These are phyloP conservation scores for Aquanectria penicillioides DNA, from an alignment of 2,329 filamentous ascomycete species.

Conservation along the genomic window DNA sequence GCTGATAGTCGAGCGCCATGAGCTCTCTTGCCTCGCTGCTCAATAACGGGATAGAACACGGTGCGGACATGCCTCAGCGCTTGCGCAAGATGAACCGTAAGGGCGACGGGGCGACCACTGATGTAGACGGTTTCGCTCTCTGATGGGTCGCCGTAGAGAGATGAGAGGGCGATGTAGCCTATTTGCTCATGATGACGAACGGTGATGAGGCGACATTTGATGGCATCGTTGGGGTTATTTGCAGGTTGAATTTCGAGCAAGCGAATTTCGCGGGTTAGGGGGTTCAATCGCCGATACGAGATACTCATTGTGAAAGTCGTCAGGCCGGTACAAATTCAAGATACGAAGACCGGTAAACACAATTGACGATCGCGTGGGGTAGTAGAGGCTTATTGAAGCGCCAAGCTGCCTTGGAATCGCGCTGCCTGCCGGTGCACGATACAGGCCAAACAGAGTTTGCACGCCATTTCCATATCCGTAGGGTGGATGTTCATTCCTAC, in stretches of 20 bases:
- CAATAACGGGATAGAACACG: conserved; percentile 44
- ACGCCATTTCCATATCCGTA: too few relatives aligned
- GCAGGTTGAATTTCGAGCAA: conserved; percentile 46
- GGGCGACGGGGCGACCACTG: conserved; percentile 37
- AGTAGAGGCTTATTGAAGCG: too few relatives aligned
- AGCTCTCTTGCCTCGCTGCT: conserved; percentile 30
- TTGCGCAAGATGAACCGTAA: conserved; percentile 43
- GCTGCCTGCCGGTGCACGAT: too few relatives aligned
- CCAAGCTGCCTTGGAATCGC: too few relatives aligned
- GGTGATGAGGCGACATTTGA: conserved; percentile 48
- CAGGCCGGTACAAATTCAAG: too few relatives aligned
- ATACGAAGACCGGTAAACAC: too few relatives aligned
- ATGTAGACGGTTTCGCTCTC: conserved; percentile 44
- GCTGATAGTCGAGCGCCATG: conserved; percentile 17
- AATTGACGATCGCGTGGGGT: too few relatives aligned
- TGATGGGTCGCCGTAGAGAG: conserved; percentile 42
- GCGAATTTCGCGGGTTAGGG: conserved; percentile 41
- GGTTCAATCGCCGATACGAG: conserved; percentile 26
- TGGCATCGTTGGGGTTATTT: conserved; percentile 38
- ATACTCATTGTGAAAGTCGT: conserved; percentile 9
- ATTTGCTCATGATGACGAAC: conserved; percentile 36
- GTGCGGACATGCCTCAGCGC: conserved; percentile 46
- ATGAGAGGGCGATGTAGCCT: conserved; percentile 45
- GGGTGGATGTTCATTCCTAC: too few relatives aligned
- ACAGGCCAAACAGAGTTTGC: too few relatives aligned